Evolutionary conservation across 495 filamentous ascomycete species (phyloP).

Genomic region (Podospora anserina): DNA sequence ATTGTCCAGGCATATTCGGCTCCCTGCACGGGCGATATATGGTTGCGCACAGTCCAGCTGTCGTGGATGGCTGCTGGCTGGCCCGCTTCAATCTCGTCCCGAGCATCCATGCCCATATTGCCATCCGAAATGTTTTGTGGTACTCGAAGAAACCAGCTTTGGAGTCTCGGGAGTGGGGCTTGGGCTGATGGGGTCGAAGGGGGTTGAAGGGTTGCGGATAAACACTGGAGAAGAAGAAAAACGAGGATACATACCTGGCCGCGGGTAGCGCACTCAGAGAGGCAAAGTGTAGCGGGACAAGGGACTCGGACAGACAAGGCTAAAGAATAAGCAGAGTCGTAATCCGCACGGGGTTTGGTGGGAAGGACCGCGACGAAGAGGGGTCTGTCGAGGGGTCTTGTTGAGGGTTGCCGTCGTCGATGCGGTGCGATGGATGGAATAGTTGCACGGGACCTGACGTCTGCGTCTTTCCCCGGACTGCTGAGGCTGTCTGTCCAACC

Average conservation of each 20-base stretch:
- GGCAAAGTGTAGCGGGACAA: constrained; percentile 1
- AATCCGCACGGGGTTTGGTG: constrained; percentile 5
- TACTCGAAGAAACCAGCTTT: constrained; percentile 1
- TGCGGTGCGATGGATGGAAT: constrained; percentile 1
- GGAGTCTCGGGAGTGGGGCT: neutral
- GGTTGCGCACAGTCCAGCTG: constrained; percentile 16
- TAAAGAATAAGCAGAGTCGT: constrained; percentile 7
- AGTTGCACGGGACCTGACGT: constrained; percentile 20
- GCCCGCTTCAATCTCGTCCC: constrained; percentile 3
- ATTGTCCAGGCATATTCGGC: constrained; percentile 17
- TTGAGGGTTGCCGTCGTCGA: neutral
- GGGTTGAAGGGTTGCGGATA: neutral
- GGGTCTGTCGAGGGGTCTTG: neutral
- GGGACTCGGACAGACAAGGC: neutral
- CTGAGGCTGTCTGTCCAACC: constrained; percentile 26
- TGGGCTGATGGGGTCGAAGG: neutral
- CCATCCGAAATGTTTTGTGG: constrained; percentile 1
- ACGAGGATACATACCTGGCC: constrained; percentile 3
- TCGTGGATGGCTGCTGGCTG: neutral
- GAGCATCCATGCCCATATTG: constrained; percentile 8
- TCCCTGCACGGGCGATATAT: constrained; percentile 19
- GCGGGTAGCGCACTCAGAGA: constrained; percentile 1
- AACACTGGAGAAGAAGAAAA: neutral
- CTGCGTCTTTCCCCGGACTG: constrained; percentile 13
- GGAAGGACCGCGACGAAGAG: neutral